phyloP scores from a whole-genome alignment of 1,284 basidiomycete species.

The Agroathelia rolfsii region DNA sequence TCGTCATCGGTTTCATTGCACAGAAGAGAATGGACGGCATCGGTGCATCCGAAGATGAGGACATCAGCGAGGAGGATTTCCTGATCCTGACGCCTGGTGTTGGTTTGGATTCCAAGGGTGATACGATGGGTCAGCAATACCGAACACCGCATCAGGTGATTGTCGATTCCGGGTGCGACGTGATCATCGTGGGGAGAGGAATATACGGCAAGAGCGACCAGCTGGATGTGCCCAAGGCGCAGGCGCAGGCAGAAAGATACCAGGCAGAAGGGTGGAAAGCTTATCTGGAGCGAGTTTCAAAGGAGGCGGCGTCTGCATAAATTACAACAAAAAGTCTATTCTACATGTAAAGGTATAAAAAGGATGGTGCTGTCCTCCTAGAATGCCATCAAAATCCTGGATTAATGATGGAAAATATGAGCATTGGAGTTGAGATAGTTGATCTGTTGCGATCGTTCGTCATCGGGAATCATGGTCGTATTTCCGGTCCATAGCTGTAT shows the following conservation, averaged over 20 bases:
- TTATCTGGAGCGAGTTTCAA: slow-evolving; percentile 71
- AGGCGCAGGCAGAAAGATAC: slow-evolving; percentile 75
- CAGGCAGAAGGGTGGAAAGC: slow-evolving; percentile 86
- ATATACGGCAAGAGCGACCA: slow-evolving; percentile 76
- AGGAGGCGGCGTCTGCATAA: too few relatives aligned
- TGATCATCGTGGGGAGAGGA: slow-evolving; percentile 96
- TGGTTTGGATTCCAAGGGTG: slow-evolving; percentile 74
- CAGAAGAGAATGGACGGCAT: slow-evolving; percentile 73
- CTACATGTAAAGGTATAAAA: too few relatives aligned
- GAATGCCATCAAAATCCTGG: too few relatives aligned
- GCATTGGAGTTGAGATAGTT: slow-evolving; percentile 26
- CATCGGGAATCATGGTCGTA: slow-evolving; percentile 26
- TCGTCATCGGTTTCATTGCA: slow-evolving; percentile 95
- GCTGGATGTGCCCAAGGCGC: slow-evolving; percentile 48
- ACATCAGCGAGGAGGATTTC: slow-evolving; percentile 60
- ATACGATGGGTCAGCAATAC: slow-evolving; percentile 94
- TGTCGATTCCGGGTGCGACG: slow-evolving; percentile 80
- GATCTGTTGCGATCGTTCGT: slow-evolving; percentile 25
- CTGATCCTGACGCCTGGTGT: slow-evolving; percentile 92
- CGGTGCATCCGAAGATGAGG: slow-evolving; percentile 26
- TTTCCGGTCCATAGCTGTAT: slow-evolving; percentile 29
- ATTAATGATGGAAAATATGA: slow-evolving; percentile 18
- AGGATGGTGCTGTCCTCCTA: too few relatives aligned
- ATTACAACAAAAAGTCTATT: too few relatives aligned
- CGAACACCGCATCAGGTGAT: slow-evolving; percentile 86